Percentiles rank a stretch among this genome's conserved stretches.
Evolutionary conservation across 2,329 filamentous ascomycete species (phyloP).

Genomic region (Colletotrichum higginsianum): DNA sequence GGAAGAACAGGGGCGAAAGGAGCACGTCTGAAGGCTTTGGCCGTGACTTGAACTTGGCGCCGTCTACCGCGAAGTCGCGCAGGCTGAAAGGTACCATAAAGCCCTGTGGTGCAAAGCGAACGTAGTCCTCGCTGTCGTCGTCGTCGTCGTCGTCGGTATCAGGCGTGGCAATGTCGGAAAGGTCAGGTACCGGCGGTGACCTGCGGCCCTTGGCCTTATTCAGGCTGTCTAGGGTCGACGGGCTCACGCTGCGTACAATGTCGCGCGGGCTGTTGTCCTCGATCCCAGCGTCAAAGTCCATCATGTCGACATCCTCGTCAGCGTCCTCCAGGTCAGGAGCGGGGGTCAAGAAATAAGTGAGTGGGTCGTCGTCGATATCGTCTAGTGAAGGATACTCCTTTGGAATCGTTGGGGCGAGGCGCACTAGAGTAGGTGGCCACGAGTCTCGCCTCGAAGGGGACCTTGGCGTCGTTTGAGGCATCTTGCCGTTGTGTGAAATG

Average conservation of each 20-base stretch:
- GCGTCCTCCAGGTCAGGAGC: conserved; percentile 59
- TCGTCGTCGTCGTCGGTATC: conserved; percentile 64
- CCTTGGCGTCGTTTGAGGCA: conserved; percentile 53
- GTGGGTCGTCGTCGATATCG: conserved; percentile 67
- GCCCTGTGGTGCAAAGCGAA: conserved; percentile 61
- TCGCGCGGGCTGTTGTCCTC: conserved; percentile 63
- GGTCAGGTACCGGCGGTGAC: conserved; percentile 54
- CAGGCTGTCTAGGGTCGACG: conserved; percentile 68
- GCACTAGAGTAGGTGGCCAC: conserved; percentile 68
- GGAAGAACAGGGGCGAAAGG: conserved; percentile 51
- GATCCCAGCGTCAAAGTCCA: conserved; percentile 72
- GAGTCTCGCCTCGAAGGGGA: conserved; percentile 60
- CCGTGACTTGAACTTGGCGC: conserved; percentile 47
- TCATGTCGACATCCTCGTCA: conserved; percentile 59
- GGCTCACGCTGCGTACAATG: conserved; percentile 69
- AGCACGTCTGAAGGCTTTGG: conserved; percentile 51
- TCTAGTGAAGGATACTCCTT: conserved; percentile 62
- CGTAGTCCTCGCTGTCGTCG: conserved; percentile 66
- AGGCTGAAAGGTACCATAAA: conserved; percentile 59
- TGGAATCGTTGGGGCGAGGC: conserved; percentile 59
- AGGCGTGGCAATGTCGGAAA: conserved; percentile 59
- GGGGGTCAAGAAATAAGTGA: conserved; percentile 71
- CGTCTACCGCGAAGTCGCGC: conserved; percentile 59
- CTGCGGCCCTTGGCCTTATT: conserved; percentile 57
- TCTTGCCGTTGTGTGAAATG: conserved; percentile 42